Conservation (phyloP, 768 basidiomycete species). For the Tylopilus balloui region DNA sequence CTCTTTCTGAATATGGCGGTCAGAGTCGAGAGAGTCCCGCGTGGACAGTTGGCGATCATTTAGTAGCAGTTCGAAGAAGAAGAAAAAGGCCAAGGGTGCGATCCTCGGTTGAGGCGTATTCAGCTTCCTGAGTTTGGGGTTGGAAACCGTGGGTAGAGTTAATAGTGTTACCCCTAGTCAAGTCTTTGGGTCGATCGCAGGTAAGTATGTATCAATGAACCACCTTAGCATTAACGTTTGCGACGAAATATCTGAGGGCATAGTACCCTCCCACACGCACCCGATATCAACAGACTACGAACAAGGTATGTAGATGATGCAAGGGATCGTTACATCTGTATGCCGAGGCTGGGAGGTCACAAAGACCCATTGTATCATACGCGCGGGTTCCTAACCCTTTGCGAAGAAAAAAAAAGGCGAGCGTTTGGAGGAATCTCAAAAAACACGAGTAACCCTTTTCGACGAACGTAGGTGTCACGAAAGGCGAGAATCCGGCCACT, state of each 20-base stretch:
- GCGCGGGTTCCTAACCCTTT: no score
- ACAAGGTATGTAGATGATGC: no score
- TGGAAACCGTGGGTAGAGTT: conserved; percentile 1
- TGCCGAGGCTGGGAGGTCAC: no score
- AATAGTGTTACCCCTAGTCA: conserved; percentile 12
- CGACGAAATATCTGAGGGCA: not conserved
- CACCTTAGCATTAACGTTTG: not conserved
- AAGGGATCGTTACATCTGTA: no score
- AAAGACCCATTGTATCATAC: no score
- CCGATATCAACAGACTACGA: no score
- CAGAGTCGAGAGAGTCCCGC: conserved; percentile 73
- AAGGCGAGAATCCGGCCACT: no score
- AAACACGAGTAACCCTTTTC: no score
- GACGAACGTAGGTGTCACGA: no score
- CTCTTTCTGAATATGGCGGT: not conserved
- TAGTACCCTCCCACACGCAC: no score
- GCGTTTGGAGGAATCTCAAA: no score
- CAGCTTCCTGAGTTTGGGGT: not conserved
- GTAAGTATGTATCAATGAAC: conserved; percentile 10
- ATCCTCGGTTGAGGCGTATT: conserved; percentile 56
- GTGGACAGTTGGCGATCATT: conserved; percentile 85
- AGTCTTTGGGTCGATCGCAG: conserved; percentile 1
- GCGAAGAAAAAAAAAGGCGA: no score
- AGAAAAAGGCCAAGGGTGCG: conserved; percentile 69
- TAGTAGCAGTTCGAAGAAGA: conserved; percentile 64